Evolutionary conservation across 345 rosid genomes (phyloP), one percentile per base, ranked within the genome.

Genomic region (Crucihimalaya himalaica): DNA sequence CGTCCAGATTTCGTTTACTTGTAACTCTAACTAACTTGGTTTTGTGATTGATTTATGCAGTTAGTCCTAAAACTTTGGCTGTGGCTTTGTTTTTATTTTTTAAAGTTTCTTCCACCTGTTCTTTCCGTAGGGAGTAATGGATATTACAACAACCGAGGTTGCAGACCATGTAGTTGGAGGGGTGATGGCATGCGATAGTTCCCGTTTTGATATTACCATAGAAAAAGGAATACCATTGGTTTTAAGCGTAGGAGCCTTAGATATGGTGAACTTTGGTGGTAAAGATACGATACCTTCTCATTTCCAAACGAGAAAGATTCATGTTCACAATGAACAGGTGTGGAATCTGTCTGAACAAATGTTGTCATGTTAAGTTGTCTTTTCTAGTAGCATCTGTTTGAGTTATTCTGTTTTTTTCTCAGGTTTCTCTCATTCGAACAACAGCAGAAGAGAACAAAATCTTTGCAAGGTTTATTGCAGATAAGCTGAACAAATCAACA

Each of bases 101-200:
- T 2, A 20, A 27, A 32, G 64, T 46, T 11, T 11, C 21, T 12
- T 63, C 32, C 48, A 66, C 18, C 19, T 42, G 52, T 25, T 74
- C 16, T 15, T 71, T 42, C 57, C 12, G 28, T 76, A 91, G 97
- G 97, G 96, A 54, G 94, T 93, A 18, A 77, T 91, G 79, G 97
- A 94, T 71, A 72, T 91, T 62, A 94, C 97, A 37, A 91, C 97
- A 4, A 94, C 97, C 15, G 97, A 94, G 82, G 96, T 94, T 72
- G 98, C 98, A 48, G 98, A 91, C 84, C 81, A 88, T 78, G 52
- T 91, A 2, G 96, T 89, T 55, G 97, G 97, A 73, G 98, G 98
- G 54, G 91, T 87, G 73, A 91, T 91, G 96, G 93, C 98, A 62
- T 89, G 98, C 76, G 86, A 94, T 78, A 80, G 84, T 77, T 89